These are phyloP conservation scores for Silybum marianum DNA, from an alignment of 129 eudicot species.

Conservation along the genomic window DNA sequence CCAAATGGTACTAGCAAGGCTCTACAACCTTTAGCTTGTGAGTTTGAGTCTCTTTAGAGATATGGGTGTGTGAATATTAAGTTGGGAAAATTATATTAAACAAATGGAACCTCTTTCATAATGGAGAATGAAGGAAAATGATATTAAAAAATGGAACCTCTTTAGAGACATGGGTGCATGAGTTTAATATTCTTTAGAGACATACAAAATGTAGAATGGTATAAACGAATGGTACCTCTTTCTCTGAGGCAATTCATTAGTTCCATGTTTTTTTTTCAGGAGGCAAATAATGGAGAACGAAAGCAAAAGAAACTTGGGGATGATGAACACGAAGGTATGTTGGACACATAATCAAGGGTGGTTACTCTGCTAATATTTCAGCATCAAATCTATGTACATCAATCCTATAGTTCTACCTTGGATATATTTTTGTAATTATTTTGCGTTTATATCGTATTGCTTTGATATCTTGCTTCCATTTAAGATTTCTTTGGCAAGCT, in stretches of 20 bases:
- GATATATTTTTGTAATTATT: neutral
- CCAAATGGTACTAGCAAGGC: neutral
- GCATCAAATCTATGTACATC: neutral
- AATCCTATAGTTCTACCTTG: neutral
- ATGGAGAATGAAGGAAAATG: too few relatives aligned
- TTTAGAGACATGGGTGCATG: neutral
- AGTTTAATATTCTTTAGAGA: neutral
- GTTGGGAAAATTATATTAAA: too few relatives aligned
- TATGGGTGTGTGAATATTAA: neutral
- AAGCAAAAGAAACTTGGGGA: constrained; percentile 36
- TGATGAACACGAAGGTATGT: constrained; percentile 43
- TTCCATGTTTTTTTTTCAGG: constrained; percentile 37
- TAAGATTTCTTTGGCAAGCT: neutral
- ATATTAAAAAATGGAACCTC: too few relatives aligned
- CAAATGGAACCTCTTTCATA: neutral
- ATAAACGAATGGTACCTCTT: neutral
- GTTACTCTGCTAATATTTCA: neutral
- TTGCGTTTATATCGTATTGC: constrained; percentile 8
- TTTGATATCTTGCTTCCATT: neutral
- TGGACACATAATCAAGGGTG: neutral
- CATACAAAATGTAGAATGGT: neutral
- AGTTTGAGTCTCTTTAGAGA: neutral
- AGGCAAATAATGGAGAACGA: constrained; percentile 33
- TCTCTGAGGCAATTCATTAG: neutral
- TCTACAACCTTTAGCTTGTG: neutral